Conservation (phyloP, 495 filamentous ascomycete species). For the Lineolata rhizophorae region DNA sequence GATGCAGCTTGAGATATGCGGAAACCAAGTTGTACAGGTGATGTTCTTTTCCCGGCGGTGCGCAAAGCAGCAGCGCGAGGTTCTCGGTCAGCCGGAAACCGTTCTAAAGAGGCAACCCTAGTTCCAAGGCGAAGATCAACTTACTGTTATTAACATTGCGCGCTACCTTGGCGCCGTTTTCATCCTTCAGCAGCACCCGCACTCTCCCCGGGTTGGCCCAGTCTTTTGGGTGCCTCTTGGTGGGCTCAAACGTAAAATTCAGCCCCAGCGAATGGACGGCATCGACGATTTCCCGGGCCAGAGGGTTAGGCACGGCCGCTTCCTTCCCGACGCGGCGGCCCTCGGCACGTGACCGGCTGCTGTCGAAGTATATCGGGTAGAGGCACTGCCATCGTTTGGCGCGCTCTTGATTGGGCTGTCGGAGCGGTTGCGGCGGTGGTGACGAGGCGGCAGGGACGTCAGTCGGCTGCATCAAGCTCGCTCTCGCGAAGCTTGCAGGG, state of each 20-base stretch:
- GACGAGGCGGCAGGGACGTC: slow-evolving; percentile 12
- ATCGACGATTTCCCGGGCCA: slow-evolving; percentile 75
- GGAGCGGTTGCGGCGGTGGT: slow-evolving; percentile 3
- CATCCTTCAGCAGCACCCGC: slow-evolving; percentile 47
- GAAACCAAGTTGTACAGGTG: slow-evolving; percentile 65
- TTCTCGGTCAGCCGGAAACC: no score
- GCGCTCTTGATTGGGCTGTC: slow-evolving; percentile 2
- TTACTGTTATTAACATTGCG: slow-evolving; percentile 53
- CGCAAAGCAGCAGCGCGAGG: no score
- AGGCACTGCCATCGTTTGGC: slow-evolving; percentile 61
- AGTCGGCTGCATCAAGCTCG: slow-evolving; percentile 19
- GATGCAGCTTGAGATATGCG: slow-evolving; percentile 49
- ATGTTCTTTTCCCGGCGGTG: no score
- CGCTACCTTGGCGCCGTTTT: slow-evolving; percentile 21
- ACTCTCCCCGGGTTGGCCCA: slow-evolving; percentile 94
- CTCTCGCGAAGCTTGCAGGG: slow-evolving; percentile 4
- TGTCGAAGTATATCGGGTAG: slow-evolving; percentile 90
- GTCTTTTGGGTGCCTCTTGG: slow-evolving; percentile 84
- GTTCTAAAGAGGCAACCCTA: slow-evolving; percentile 4
- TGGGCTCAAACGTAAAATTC: slow-evolving; percentile 65
- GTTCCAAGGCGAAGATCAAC: slow-evolving; percentile 14
- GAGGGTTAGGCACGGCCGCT: slow-evolving; percentile 61
- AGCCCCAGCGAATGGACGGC: slow-evolving; percentile 55
- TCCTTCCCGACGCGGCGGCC: slow-evolving; percentile 54
- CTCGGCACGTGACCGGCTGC: slow-evolving; percentile 43